Base-by-base conservation (phyloP, 2,329 filamentous ascomycete species). In the Xylariaceae sp. region DNA sequence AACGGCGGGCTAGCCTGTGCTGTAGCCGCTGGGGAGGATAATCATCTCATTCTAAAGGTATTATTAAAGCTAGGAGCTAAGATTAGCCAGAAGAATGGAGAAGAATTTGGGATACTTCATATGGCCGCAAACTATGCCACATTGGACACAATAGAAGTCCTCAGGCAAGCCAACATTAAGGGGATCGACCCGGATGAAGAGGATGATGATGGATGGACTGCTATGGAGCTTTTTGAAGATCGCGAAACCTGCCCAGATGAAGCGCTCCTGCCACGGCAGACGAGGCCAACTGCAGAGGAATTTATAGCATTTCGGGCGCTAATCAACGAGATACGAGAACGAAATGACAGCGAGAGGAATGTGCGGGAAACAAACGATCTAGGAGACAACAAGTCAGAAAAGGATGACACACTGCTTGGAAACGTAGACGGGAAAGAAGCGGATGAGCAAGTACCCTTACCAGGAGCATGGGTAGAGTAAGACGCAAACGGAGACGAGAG, bases 141-240 rank as follows among this genome's bases (percentile, higher is more conserved):
- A 53, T n/a, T n/a, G n/a, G n/a, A n/a, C n/a, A n/a, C 50, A 3
- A 53, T 46, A 23, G 7, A 40, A 16, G 6, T 39, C 46, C 41
- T 47, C 4, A 53, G 33, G 17, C 7, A 31, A 17, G 40, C 24
- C 11, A 33, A 26, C 6, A 39, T 46, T 16, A 12, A 37, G 16
- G 16, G 19, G 28, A 7, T 33, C 9, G 51, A 40, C 43, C 41
- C 41, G 14, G 51, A 48, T 39, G 43, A 28, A 21, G 19, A 34
- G 26, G 7, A 2, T 2, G 3, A 14, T 2, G 36, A n/a, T n/a
- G n/a, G 36, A 41, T 36, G 36, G 43, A 43, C 52, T 28, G n/a
- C 43, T 36, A 36, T 41, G 29, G 21, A 28, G 9, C 1, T 47
- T 11, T 47, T 54, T 26, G 29, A 48, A 17, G 6, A 11, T 11